Evolutionary conservation across 805 yeast species (phyloP), one percentile per base, ranked within the genome.

Genomic region (Yarrowia phangngaensis): DNA sequence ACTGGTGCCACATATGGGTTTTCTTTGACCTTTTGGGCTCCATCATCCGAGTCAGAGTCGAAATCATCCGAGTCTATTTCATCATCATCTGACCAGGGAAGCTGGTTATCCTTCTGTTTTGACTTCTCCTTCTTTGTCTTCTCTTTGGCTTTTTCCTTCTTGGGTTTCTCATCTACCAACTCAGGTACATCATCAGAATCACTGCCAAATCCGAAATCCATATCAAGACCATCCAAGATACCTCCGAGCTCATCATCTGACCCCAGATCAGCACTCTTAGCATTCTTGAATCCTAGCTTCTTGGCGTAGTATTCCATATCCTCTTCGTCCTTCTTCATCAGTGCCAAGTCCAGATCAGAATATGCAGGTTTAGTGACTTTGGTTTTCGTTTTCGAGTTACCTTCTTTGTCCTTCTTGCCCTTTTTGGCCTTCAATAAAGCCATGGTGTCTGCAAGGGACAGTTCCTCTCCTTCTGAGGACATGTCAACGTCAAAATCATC

Each of bases 251-350:
- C 75, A 64, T 87, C 95, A 59, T 82, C 84, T 8, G 32, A 28
- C 16, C 43, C 43, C 8, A 40, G 14, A 11, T 79, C 87, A 29
- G 73, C 80, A 3, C 40, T 28, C 16, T 53, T 53, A 60, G 60
- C 54, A 74, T 75, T 28, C 71, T 65, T 79, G 56, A 84, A 62
- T 1, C 94, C 94, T 8, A 89, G 69, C 58, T 84, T 81, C 54
- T 82, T 82, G 3, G 96, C 89, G 62, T 87, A 89, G 60, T 82
- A 86, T 32, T 74, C 78, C 66, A 84, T 80, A 48, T 89, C 95
- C 51, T 77, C 80, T 52, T 85, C 94, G 56, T 84, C 94, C 54
- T 74, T 71, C 38, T 68, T 66, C 56, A 75, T 59, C 24, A 73
- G 64, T 5, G 74, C 76, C 27, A 70, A 69, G 27, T 79, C 80